Conservation (phyloP, 176 grass and related monocot genomes). For the Melocanna baccifera region DNA sequence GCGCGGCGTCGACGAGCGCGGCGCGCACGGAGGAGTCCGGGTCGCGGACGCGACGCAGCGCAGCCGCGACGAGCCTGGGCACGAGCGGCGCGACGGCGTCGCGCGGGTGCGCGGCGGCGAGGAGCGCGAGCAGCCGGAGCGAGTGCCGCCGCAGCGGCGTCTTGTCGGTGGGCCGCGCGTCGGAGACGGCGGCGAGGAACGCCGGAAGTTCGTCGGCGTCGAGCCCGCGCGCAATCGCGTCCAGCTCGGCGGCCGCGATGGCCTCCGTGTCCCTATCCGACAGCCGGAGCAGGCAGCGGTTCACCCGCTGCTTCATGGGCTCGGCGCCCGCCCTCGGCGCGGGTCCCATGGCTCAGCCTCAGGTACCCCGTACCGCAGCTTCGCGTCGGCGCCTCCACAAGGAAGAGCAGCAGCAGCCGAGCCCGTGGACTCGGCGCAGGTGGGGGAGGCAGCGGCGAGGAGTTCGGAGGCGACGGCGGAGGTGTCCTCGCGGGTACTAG, state of each 20-base stretch:
- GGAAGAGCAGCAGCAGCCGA: neutral
- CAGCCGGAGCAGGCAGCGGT: constrained; percentile 76
- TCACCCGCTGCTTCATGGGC: constrained; percentile 79
- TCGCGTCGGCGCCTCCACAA: neutral
- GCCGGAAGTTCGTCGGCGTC: constrained; percentile 50
- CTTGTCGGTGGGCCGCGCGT: constrained; percentile 70
- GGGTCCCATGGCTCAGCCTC: constrained; percentile 31
- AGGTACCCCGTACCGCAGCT: neutral
- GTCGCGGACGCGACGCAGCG: constrained; percentile 76
- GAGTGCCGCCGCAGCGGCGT: constrained; percentile 82
- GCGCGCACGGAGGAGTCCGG: constrained; percentile 91
- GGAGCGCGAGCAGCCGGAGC: constrained; percentile 71
- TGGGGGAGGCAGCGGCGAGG: neutral
- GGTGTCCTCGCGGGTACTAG: constrained; percentile 42
- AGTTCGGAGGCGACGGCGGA: neutral
- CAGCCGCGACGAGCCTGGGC: constrained; percentile 62
- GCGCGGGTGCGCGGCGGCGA: constrained; percentile 51
- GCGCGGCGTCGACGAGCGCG: constrained; percentile 74
- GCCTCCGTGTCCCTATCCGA: constrained; percentile 94
- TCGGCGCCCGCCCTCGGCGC: constrained; percentile 32
- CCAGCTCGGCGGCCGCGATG: constrained; percentile 84
- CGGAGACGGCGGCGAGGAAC: constrained; percentile 79
- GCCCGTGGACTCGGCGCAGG: neutral
- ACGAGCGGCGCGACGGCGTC: constrained; percentile 66
- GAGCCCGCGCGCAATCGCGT: constrained; percentile 64